Evolutionary conservation across 2,329 filamentous ascomycete species (phyloP).

Genomic region (Cercospora sp.): DNA sequence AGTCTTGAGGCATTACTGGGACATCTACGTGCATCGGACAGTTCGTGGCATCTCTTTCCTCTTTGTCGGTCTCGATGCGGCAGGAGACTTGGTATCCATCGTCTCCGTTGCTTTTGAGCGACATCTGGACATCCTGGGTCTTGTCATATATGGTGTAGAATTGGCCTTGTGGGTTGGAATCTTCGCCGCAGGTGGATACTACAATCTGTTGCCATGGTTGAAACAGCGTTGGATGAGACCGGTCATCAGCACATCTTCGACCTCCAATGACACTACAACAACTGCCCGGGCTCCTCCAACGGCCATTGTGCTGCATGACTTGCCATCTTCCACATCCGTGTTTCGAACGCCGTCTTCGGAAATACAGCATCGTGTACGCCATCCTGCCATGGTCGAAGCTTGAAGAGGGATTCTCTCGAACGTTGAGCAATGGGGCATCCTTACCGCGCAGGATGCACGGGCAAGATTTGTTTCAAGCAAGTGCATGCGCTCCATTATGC

Average conservation of each 20-base stretch:
- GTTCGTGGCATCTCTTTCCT: conserved; percentile 71
- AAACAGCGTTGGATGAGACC: conserved; percentile 36
- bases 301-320: conserved; percentile 47
- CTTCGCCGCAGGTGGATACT: conserved; percentile 65
- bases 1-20: conserved; percentile 67
- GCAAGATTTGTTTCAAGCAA: not conserved
- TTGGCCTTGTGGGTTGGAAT: conserved; percentile 67
- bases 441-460: not conserved
- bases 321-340: conserved; percentile 63
- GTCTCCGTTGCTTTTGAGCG: conserved; percentile 64
- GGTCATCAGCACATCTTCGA: not conserved
- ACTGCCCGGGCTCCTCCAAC: not conserved
- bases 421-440: not conserved
- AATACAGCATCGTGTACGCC: conserved; percentile 32
- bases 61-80: conserved; percentile 69
- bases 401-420: not conserved
- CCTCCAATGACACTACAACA: not conserved
- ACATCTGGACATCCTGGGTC: conserved; percentile 59
- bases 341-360: conserved; percentile 58
- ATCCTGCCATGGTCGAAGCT: conserved; percentile 7
- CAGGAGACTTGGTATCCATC: conserved; percentile 67
- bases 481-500: not conserved
- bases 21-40: conserved; percentile 66
- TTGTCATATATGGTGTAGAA: conserved; percentile 68
- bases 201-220: conserved; percentile 63